These are phyloP conservation scores for Colletotrichum salicis DNA, from an alignment of 2,329 filamentous ascomycete species.

Conservation along the genomic window DNA sequence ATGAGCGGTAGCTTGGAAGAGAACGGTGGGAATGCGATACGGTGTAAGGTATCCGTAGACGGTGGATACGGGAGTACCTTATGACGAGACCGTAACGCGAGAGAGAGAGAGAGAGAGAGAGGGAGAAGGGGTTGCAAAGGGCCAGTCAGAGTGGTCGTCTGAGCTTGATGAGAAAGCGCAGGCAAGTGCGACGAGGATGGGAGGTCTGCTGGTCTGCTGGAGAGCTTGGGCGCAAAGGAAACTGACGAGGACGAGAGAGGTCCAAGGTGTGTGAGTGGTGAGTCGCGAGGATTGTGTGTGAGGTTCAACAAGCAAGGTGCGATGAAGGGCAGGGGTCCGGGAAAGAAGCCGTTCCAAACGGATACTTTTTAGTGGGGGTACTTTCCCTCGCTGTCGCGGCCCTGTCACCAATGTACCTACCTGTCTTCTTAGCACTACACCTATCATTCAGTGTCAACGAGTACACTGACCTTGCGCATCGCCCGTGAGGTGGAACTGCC, in stretches of 20 bases:
- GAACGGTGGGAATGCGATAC: conserved; percentile 4
- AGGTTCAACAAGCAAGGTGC: conserved; percentile 20
- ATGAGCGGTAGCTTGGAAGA: conserved; percentile 11
- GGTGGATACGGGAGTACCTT: neutral
- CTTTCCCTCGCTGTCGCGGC: conserved; percentile 5
- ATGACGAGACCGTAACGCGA: neutral
- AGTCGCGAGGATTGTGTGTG: neutral
- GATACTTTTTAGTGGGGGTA: conserved; percentile 17
- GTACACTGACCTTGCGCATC: conserved; percentile 14
- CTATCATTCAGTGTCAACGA: conserved; percentile 14
- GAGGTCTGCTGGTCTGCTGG: conserved; percentile 11
- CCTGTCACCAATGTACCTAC: conserved; percentile 7
- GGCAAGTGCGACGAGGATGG: conserved; percentile 1
- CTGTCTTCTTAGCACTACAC: neutral
- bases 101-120: neutral
- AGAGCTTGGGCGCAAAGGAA: neutral
- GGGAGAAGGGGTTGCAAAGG: neutral
- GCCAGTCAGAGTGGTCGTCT: neutral
- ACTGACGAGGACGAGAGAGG: neutral
- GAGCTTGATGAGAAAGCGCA: neutral
- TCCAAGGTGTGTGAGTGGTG: neutral
- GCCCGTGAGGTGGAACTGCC: neutral
- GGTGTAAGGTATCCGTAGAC: neutral
- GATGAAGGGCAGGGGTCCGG: conserved; percentile 9
- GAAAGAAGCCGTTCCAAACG: conserved; percentile 19